Evolutionary conservation across 768 basidiomycete genomes (phyloP), one percentile per base, ranked within the genome.

Genomic region (Mycena leptocephala): DNA sequence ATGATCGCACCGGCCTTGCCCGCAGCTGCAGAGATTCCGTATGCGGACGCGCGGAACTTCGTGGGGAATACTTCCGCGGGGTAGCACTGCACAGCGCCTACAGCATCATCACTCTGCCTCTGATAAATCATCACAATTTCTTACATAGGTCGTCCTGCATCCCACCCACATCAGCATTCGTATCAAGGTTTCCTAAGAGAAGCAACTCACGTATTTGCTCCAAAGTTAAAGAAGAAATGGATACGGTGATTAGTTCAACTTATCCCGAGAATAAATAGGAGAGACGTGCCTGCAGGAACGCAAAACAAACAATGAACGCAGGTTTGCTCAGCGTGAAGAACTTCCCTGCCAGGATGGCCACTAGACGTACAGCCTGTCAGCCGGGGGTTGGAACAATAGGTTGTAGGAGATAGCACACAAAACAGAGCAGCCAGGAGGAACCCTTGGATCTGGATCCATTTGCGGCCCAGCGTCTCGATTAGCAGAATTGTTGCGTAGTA

Each of bases 1-100:
- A 95, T 89, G 87, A 96, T 95, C 0, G 95, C 95, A 66, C 95
- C 95, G 0, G 85, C 86, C 81, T 96, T 96, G 26, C 95, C 95
- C 51, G 84, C 86, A 0, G 95, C 95, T 2, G 95, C 95, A 1
- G 92, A 92, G 18, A 95, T 85, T 37, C 95, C 95, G 81, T 95
- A 95, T 18, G 94, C 94, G 63, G 90, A 89, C 22, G 92, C 93
- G 58, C 92, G 89, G 84, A 91, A 95, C 37, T 91, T 87, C 1
- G 95, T 95, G 0, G 95, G 95, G 87, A 95, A 95, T 14, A 95
- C 92, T 84, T 95, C 94, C 5, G 93, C 93, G 3, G 93, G 80
- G n/a, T 94, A 94, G 81, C 92, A 90, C 91, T 93, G 61, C 26
- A 53, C 18, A 6, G 48, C 59, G n/a, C 30, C 24, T 20, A 70